Conservation (phyloP, 2,329 filamentous ascomycete species). For the Curvularia sp. region DNA sequence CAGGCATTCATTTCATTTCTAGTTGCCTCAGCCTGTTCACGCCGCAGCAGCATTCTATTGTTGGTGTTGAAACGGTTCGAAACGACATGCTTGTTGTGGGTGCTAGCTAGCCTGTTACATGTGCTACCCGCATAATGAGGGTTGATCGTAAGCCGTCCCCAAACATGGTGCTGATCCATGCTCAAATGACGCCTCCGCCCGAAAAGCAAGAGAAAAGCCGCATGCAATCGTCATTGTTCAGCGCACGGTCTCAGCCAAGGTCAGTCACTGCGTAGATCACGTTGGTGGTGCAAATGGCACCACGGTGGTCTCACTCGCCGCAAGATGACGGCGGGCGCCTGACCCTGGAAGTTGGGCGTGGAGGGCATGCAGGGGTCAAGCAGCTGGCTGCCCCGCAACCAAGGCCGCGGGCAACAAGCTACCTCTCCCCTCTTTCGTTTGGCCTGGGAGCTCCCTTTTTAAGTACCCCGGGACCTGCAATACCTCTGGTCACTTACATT, state of each 20-base stretch:
- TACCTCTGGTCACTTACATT: constrained; percentile 2
- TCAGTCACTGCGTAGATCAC: neutral
- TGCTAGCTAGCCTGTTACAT: constrained; percentile 5
- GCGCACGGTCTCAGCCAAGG: neutral
- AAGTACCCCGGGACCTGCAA: constrained; percentile 18
- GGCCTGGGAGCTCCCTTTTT: constrained; percentile 17
- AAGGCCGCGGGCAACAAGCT: constrained; percentile 22
- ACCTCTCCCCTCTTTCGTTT: constrained; percentile 15
- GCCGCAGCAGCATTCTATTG: neutral
- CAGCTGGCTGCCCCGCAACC: constrained; percentile 32
- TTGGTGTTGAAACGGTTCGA: neutral
- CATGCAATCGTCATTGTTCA: constrained; percentile 2
- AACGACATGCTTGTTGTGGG: neutral
- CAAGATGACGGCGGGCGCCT: constrained; percentile 25
- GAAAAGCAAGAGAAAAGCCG: neutral
- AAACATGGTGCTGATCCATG: constrained; percentile 2
- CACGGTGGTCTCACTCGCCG: constrained; percentile 28
- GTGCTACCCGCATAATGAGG: neutral
- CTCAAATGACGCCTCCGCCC: neutral
- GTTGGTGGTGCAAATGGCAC: neutral
- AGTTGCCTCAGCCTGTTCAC: neutral
- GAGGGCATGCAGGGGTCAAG: constrained; percentile 28
- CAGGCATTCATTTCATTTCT: neutral
- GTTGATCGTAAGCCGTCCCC: neutral
- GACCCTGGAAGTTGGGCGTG: constrained; percentile 18